A percentile compares a stretch with the other conserved stretches of the same genome.
These are phyloP conservation scores for Coemansia sp. DNA, from an alignment of 192 early-diverging fungal genomes.

Conservation along the genomic window DNA sequence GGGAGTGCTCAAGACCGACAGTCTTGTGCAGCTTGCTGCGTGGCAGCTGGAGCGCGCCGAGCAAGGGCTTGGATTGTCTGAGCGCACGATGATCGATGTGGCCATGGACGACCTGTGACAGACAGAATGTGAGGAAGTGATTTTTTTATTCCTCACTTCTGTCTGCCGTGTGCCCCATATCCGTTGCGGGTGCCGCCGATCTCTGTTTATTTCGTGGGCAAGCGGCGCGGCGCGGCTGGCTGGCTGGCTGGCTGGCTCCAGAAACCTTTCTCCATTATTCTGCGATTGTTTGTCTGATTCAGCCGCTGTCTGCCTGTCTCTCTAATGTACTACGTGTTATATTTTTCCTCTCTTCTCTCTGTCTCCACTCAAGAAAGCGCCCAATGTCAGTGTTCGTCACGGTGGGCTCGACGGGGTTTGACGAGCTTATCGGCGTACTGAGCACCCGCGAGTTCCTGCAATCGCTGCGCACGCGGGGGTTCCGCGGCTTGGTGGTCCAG, in stretches of 20 bases:
- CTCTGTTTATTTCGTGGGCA: too few species aligned
- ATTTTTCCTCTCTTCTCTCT: background rate
- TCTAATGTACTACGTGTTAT: background rate
- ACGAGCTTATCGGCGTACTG: constrained; percentile 63
- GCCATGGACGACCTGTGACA: constrained; percentile 20
- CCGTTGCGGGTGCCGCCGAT: too few species aligned
- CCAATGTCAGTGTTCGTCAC: constrained; percentile 71
- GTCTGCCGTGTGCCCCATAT: too few species aligned
- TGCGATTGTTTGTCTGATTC: background rate
- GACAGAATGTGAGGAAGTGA: background rate
- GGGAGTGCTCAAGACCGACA: constrained; percentile 40
- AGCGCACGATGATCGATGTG: constrained; percentile 20
- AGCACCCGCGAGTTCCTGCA: constrained; percentile 54
- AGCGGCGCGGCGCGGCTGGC: too few species aligned
- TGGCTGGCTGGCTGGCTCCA: too few species aligned
- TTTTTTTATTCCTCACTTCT: background rate
- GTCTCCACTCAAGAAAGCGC: background rate
- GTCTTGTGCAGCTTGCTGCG: constrained; percentile 38
- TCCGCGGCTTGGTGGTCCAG: constrained; percentile 64
- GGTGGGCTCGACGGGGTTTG: constrained; percentile 91
- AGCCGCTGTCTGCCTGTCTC: background rate
- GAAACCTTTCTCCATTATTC: too few species aligned
- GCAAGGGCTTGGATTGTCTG: constrained; percentile 31
- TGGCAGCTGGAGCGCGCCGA: constrained; percentile 55
- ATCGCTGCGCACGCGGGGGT: constrained; percentile 53